Evolutionary conservation across 2,329 filamentous ascomycete genomes (phyloP).

Genomic region (Aspergillus thermomutatus): DNA sequence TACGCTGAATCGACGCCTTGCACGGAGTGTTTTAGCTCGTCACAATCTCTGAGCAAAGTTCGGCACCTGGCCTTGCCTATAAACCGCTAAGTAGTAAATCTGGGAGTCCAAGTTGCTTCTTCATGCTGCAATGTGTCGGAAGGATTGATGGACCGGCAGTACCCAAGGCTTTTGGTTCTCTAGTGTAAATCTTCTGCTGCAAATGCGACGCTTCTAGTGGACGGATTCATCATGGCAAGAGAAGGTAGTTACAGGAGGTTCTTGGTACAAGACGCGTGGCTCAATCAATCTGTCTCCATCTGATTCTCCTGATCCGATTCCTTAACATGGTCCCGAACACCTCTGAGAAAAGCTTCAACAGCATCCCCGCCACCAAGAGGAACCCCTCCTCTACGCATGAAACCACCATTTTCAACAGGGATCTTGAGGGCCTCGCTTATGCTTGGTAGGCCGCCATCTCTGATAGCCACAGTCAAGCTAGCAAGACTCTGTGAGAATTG

Average conservation of each 20-base stretch:
- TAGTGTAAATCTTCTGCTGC: neutral
- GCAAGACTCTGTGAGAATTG: constrained; percentile 86
- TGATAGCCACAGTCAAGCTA: constrained; percentile 80
- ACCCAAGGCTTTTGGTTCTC: neutral
- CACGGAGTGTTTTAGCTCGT: neutral
- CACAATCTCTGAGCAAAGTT: neutral
- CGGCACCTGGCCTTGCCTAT: neutral
- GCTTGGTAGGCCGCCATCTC: constrained; percentile 85
- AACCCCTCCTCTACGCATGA: constrained; percentile 72
- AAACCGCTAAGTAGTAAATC: too few species aligned
- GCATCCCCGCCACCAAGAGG: constrained; percentile 85
- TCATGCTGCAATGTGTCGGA: neutral
- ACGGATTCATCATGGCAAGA: neutral
- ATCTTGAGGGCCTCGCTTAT: constrained; percentile 83
- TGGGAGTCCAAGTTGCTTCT: neutral
- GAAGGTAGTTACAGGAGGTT: constrained; percentile 15
- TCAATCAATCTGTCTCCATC: constrained; percentile 44
- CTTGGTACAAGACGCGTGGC: constrained; percentile 3
- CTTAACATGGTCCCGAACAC: constrained; percentile 75
- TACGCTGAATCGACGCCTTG: neutral
- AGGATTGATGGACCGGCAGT: neutral
- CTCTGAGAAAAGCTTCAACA: constrained; percentile 86
- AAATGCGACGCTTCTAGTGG: neutral
- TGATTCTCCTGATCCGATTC: constrained; percentile 42
- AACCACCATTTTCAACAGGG: constrained; percentile 78